Base-by-base conservation (phyloP, 2,329 filamentous ascomycete genomes). In the Amauroascus verrucosus region DNA sequence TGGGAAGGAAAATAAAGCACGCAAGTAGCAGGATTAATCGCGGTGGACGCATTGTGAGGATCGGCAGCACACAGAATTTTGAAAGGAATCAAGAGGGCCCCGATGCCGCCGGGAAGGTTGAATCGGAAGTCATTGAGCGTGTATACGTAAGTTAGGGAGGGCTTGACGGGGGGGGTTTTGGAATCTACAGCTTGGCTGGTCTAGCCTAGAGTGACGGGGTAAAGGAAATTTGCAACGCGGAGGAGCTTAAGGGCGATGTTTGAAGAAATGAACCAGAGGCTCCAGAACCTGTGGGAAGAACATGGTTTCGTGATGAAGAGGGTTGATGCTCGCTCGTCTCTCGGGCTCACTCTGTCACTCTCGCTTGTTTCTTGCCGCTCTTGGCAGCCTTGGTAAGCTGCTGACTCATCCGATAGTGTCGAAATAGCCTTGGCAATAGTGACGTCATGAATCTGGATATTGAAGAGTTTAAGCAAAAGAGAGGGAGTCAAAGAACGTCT, bases 1-100 rank as follows among this genome's bases (percentile, higher is more conserved):
- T 72, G 35, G 74, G 73, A 45, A 75, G 63, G 60, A 74, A 73
- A 58, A 76, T 66, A 56, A 76, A 69, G 59, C 70, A 73, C 45
- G 71, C 65, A 48, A 75, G 63, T 37, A 75, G 63, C n/a, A 75
- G 57, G 44, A 75, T 62, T 43, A 76, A 64, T 47, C 71, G 72
- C 62, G 71, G 71, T 44, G 72, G 71, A 61, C 73, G 70, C 74
- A 76, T 76, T 51, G 58, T 67, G 63, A 24, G 13, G 48, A 54
- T 48, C 47, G 41, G n/a, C n/a, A 37, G 22, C 47, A 55, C 47
- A 51, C 48, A 55, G 54, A 51, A 40, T 13, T 43, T 20, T 22
- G 26, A 33, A 14, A 28, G 18, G 22, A 30, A 41, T 48, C 33
- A 43, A 48, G 33, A 33, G 11, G 37, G 43, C 8, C 51, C 44